Evolutionary conservation across 345 rosid genomes (phyloP), one percentile per base, ranked within the genome.

Genomic region (Lepidium africanum): DNA sequence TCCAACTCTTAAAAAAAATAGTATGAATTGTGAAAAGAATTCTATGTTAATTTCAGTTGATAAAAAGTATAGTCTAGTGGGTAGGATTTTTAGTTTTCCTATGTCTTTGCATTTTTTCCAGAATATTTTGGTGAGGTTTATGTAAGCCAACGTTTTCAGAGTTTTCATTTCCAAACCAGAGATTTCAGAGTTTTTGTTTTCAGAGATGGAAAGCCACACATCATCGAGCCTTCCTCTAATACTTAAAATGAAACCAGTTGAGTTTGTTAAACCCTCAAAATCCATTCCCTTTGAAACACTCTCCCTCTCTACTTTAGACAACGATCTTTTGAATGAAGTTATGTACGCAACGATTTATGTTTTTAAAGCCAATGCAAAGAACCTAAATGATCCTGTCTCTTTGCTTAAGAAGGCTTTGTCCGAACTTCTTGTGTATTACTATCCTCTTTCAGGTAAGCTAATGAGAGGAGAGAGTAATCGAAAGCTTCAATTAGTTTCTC

Each of bases 391-490:
- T 45, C 69, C 63, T 0, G 71, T 71, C 38, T 10, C 39, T 59
- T 19, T 81, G 8, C 69, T 83, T 14, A 56, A 70, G 53, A 75
- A 79, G 49, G 90, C 86, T 35, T 77, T 85, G 21, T 81, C 87
- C 11, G 74, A 85, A 17, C 75, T 72, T 35, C 67, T 83, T 60
- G 81, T 85, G 41, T 68, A 72, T 21, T 79, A 76, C 71, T 81
- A 79, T 42, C 90, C 87, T 2, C 59, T 85, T 37, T 83, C 83
- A 14, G 87, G 90, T 12, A 83, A 57, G 76, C 67, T 85, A 39
- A 61, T 53, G 68, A 71, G 81, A 40, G 33, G 59, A 19, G 45
- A 25, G n/a, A 62, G 74, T 45, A 75, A 75, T 41, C 60, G 83
- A 13, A 78, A 62, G 56, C 76, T 78, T 61, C 61, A 68, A 35